phyloP scores from a whole-genome alignment of 306 rosid genomes.

The Casuarina cunninghamiana region DNA sequence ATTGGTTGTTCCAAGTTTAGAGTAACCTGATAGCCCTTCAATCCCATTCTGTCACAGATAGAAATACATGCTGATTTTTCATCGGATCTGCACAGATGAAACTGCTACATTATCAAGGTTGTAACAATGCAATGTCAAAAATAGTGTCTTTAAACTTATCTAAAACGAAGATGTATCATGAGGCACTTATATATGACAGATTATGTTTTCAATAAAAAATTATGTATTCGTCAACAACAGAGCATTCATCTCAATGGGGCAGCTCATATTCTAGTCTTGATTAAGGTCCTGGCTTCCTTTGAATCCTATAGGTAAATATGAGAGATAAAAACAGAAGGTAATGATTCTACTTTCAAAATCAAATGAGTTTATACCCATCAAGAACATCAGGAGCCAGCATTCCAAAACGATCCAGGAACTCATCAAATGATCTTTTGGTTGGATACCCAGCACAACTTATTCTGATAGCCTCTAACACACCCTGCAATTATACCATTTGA shows the following conservation, averaged over 20 bases:
- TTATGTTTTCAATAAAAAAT: slow-evolving; percentile 6
- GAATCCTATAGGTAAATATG: slow-evolving; percentile 1
- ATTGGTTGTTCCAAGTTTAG: slow-evolving; percentile 12
- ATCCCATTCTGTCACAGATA: slow-evolving; percentile 73
- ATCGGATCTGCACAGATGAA: slow-evolving; percentile 59
- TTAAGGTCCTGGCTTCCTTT: slow-evolving; percentile 24
- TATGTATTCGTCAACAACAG: slow-evolving; percentile 5
- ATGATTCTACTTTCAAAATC: not conserved
- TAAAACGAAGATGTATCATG: slow-evolving; percentile 4
- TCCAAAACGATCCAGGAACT: slow-evolving; percentile 89
- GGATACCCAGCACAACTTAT: slow-evolving; percentile 95
- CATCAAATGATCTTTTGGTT: slow-evolving; percentile 79
- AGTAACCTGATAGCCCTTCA: slow-evolving; percentile 84
- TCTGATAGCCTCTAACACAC: slow-evolving; percentile 88
- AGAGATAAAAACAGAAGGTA: not conserved
- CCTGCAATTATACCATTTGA: slow-evolving; percentile 45
- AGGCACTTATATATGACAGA: slow-evolving; percentile 5
- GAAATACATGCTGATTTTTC: slow-evolving; percentile 77
- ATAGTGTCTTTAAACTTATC: slow-evolving; percentile 14
- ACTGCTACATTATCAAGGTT: slow-evolving; percentile 13
- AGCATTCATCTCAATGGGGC: slow-evolving; percentile 16
- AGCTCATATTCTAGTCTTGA: slow-evolving; percentile 20
- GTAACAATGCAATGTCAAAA: slow-evolving; percentile 15
- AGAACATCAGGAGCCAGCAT: slow-evolving; percentile 82
- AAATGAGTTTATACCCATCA: slow-evolving; percentile 58